These are phyloP conservation scores for Tanacetum coccineum DNA, from an alignment of 129 eudicot genomes.

Conservation along the genomic window DNA sequence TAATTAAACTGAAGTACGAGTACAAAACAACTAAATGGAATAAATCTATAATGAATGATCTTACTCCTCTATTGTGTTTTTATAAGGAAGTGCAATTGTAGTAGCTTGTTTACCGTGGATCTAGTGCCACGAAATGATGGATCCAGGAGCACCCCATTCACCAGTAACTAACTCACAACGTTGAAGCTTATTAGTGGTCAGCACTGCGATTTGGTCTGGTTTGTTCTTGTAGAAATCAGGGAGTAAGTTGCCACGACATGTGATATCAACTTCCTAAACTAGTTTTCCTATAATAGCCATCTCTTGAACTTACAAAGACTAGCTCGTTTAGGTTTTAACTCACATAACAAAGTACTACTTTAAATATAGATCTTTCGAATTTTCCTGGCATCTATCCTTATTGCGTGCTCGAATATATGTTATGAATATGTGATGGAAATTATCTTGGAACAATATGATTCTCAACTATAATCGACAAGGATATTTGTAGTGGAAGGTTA, in stretches of 20 bases:
- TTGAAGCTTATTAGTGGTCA: conserved; percentile 13
- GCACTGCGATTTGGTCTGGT: conserved; percentile 19
- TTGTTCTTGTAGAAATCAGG: conserved; percentile 20
- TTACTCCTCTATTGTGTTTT: background rate
- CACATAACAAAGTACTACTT: too few relatives aligned
- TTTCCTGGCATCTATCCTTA: too few relatives aligned
- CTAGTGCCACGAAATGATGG: conserved; percentile 26
- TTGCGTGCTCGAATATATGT: too few relatives aligned
- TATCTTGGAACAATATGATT: too few relatives aligned
- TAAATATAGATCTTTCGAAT: too few relatives aligned
- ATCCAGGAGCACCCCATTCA: conserved; percentile 36
- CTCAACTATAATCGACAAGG: too few relatives aligned
- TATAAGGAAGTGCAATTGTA: background rate
- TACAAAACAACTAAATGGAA: too few relatives aligned
- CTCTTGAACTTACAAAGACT: background rate
- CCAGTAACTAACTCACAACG: conserved; percentile 29
- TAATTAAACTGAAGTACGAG: too few relatives aligned
- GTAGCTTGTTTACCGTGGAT: conserved; percentile 14
- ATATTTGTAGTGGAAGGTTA: too few relatives aligned
- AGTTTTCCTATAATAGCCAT: conserved; percentile 16
- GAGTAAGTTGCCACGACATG: conserved; percentile 16
- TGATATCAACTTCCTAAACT: conserved; percentile 24
- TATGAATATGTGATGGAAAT: too few relatives aligned
- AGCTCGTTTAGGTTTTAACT: too few relatives aligned
- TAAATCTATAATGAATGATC: too few relatives aligned